Percentiles rank a stretch among this genome's conserved stretches.
phyloP scores from a whole-genome alignment of 306 rosid genomes.

The Trichosanthes cucumerina region DNA sequence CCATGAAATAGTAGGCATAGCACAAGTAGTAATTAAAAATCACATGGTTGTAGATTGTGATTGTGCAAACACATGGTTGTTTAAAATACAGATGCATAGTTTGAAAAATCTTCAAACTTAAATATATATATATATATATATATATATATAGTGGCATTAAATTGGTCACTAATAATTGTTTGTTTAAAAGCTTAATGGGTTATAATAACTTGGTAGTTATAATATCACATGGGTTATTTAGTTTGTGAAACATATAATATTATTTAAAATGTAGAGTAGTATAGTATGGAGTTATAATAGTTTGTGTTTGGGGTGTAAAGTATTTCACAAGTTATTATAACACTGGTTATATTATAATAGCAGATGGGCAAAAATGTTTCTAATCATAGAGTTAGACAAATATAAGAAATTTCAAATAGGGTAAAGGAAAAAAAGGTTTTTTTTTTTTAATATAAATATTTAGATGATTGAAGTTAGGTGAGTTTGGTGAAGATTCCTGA shows the following conservation, averaged over 20 bases:
- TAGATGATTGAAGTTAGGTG: background rate
- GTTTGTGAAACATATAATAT: too few species aligned
- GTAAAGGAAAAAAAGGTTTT: background rate
- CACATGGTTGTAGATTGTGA: background rate
- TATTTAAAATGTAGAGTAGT: background rate
- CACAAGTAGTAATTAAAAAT: too few species aligned
- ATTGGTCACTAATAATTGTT: too few species aligned
- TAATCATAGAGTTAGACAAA: background rate
- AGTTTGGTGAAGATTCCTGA: slow-evolving; percentile 6
- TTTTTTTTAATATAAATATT: background rate
- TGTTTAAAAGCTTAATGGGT: too few species aligned
- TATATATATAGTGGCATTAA: background rate
- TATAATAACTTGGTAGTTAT: too few species aligned
- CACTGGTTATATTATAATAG: too few species aligned
- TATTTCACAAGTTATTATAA: too few species aligned
- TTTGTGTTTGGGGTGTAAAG: too few species aligned
- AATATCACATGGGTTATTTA: too few species aligned
- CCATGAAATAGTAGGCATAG: too few species aligned
- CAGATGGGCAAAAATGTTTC: too few species aligned
- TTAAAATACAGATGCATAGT: background rate
- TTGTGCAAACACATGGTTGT: background rate
- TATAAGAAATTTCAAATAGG: background rate
- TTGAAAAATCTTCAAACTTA: background rate
- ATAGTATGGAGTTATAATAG: too few species aligned
- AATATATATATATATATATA: background rate